phyloP scores from a whole-genome alignment of 192 early-diverging fungal genomes.

The Backusella macrospora region DNA sequence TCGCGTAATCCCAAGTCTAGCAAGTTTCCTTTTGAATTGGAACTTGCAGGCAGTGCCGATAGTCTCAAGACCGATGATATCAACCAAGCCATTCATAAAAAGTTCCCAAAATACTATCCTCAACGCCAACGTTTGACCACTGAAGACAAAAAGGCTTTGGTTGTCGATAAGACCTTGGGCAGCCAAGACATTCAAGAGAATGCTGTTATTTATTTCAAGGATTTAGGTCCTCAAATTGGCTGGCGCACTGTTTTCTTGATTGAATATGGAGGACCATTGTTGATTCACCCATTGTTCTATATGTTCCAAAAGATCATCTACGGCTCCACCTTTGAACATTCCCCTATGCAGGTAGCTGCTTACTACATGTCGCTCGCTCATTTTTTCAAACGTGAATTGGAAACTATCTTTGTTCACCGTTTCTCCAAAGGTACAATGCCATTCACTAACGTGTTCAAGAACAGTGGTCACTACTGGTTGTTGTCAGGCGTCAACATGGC shows the following conservation, averaged over 20 bases:
- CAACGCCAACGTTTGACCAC: conserved; percentile 86
- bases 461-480: conserved; percentile 92
- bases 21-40: conserved; percentile 61
- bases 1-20: conserved; percentile 48
- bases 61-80: conserved; percentile 72
- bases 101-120: conserved; percentile 65
- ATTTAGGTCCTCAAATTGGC: conserved; percentile 88
- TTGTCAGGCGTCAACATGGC: conserved; percentile 84
- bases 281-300: conserved; percentile 88
- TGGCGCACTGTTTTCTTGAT: conserved; percentile 94
- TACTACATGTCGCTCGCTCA: conserved; percentile 76
- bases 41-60: conserved; percentile 52
- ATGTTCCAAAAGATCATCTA: conserved; percentile 72
- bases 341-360: conserved; percentile 70
- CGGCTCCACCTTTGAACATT: conserved; percentile 65
- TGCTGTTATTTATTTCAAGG: conserved; percentile 68
- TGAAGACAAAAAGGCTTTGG: conserved; percentile 58
- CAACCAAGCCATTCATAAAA: conserved; percentile 63
- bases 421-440: conserved; percentile 97
- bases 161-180: conserved; percentile 55
- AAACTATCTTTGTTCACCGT: conserved; percentile 91
- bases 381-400: conserved; percentile 91
- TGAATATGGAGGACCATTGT: conserved; percentile 90
- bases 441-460: conserved; percentile 91
- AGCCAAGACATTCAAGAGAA: conserved; percentile 67